phyloP scores from a whole-genome alignment of 345 rosid species.

The Excoecaria cochinchinensis region DNA sequence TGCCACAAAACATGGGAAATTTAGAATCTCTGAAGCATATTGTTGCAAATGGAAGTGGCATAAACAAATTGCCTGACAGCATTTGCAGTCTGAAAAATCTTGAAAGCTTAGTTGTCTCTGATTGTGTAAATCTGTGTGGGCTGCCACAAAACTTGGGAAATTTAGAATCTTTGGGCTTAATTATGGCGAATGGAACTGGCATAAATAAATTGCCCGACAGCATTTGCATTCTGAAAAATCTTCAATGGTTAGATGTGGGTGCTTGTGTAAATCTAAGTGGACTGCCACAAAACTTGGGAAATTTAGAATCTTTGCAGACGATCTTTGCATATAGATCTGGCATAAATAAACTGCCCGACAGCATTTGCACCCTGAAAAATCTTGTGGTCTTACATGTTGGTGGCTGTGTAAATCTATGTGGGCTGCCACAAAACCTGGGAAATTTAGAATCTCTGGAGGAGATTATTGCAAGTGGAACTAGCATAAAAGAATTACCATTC shows the following conservation, averaged over 20 bases:
- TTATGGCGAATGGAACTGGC: too few relatives aligned
- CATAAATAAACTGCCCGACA: not conserved
- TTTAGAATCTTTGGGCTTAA: constrained; percentile 2
- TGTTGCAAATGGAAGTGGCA: not conserved
- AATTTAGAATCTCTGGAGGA: too few relatives aligned
- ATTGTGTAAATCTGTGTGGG: not conserved
- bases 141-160: not conserved
- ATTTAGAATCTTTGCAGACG: too few relatives aligned
- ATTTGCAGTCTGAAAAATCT: not conserved
- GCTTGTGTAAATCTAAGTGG: too few relatives aligned
- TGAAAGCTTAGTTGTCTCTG: not conserved
- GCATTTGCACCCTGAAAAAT: not conserved
- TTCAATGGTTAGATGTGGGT: not conserved
- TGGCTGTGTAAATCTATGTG: too few relatives aligned
- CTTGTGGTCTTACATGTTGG: not conserved
- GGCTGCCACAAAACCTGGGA: too few relatives aligned
- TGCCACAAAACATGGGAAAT: not conserved
- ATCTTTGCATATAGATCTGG: too few relatives aligned
- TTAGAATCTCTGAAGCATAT: not conserved
- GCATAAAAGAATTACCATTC: too few relatives aligned
- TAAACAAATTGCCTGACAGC: not conserved
- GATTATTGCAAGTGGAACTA: too few relatives aligned
- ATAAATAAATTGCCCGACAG: not conserved
- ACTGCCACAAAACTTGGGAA: too few relatives aligned
- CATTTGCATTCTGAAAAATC: not conserved